Evolutionary conservation across 495 filamentous ascomycete genomes (phyloP), one percentile per base, ranked within the genome.

Genomic region (Podospora pseudoanserina): DNA sequence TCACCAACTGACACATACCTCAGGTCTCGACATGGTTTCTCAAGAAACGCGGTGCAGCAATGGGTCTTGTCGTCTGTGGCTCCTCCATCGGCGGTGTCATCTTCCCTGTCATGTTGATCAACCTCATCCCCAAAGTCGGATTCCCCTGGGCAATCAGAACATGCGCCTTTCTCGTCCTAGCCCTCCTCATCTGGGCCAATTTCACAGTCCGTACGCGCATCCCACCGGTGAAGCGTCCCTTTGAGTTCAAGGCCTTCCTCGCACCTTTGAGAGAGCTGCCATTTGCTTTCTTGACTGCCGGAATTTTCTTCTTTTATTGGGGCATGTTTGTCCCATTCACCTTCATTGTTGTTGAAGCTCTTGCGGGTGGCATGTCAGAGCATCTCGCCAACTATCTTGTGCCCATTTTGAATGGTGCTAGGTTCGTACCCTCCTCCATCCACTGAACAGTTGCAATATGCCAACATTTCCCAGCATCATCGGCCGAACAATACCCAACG

Each of bases 71-170:
- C 69, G 82, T 85, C 5, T 79, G 85, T 1, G 89, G 89, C 3
- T 85, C 84, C 1, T 85, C 82, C 32, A 72, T 91, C 6, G 87
- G 88, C 4, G 88, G 88, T 32, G 82, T 90, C 32, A 80, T 89
- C 15, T 84, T 87, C 64, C 85, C 85, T 6, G 90, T 91, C 71
- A 87, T 91, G 85, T 80, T 90, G 26, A 72, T 82, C 7, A 78
- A 79, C 26, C 74, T 92, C 28, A 84, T 92, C 63, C 76, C 74
- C 0, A 57, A 80, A 49, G 80, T 89, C 32, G 89, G 87, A 0
- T 92, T 87, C 63, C 77, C 77, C 6, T 92, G 90, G 90, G 78
- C 89, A 1, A 87, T 91, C 81, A 85, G 89, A 2, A 86, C 82
- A 64, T 79, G 78, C 28, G 89, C 86, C 5, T 90, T 92, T 65